These are phyloP conservation scores for Leccinum colubrinum DNA, from an alignment of 1,284 basidiomycete genomes.

Conservation along the genomic window DNA sequence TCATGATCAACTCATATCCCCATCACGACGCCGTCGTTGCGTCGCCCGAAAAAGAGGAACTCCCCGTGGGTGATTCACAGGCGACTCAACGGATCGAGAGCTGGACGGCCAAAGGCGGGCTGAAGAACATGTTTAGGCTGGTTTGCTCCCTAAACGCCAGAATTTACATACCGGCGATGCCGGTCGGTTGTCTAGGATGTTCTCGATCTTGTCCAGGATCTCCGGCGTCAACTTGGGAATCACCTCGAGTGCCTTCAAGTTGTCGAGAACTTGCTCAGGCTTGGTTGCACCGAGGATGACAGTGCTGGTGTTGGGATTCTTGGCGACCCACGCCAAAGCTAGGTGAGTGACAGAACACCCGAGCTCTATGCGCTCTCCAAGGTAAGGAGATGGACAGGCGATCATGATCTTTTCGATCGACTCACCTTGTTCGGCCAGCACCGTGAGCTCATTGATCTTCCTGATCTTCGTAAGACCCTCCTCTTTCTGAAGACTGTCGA, in stretches of 20 bases:
- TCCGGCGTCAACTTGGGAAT: conserved; percentile 54
- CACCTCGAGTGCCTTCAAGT: conserved; percentile 61
- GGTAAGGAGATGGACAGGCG: not conserved
- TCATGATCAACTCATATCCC: not conserved
- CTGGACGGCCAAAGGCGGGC: conserved; percentile 29
- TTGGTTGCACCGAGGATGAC: conserved; percentile 65
- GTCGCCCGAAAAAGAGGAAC: not conserved
- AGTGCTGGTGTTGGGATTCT: conserved; percentile 60
- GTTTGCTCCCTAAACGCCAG: not conserved
- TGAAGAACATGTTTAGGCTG: conserved; percentile 7
- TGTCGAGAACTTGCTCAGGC: conserved; percentile 50
- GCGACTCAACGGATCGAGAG: conserved; percentile 27
- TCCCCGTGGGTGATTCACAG: conserved; percentile 7
- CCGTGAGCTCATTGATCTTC: conserved; percentile 48
- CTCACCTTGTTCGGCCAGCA: conserved; percentile 41
- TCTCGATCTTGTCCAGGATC: conserved; percentile 52
- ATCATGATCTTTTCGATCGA: not conserved
- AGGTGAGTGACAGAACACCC: conserved; percentile 58
- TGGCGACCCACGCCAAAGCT: conserved; percentile 76
- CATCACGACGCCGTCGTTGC: not conserved
- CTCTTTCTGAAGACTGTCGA: conserved; percentile 35
- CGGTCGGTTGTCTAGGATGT: conserved; percentile 45
- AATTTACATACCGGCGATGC: conserved; percentile 24
- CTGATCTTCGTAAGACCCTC: conserved; percentile 49
- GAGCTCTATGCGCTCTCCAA: conserved; percentile 34